These are phyloP conservation scores for Coemansia sp. DNA, from an alignment of 192 early-diverging fungal species.

Conservation along the genomic window DNA sequence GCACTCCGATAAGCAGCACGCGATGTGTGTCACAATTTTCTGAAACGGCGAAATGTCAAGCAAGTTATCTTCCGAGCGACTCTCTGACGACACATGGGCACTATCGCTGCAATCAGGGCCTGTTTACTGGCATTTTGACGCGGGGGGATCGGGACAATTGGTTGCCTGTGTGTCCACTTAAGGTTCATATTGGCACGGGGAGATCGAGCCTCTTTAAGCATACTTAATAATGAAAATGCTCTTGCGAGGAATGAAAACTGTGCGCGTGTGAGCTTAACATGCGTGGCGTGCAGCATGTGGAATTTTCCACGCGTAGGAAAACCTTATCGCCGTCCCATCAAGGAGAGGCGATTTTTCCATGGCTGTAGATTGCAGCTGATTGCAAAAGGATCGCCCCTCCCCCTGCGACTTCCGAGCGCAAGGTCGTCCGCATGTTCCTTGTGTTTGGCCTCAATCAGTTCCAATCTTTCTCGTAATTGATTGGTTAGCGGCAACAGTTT, in stretches of 20 bases:
- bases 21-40: not conserved
- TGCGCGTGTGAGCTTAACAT: not conserved
- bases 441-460: not conserved
- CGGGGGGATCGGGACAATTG: not conserved
- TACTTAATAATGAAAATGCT: not conserved
- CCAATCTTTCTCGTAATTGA: not conserved
- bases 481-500: not conserved
- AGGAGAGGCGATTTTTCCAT: not conserved
- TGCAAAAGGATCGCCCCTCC: not conserved
- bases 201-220: not conserved
- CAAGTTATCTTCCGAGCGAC: not conserved
- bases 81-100: not conserved
- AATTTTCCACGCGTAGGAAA: not conserved
- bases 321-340: conserved; percentile 1
- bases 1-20: not conserved
- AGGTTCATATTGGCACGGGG: not conserved
- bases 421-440: not conserved
- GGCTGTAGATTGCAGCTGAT: conserved; percentile 5
- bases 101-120: not conserved
- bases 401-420: conserved; percentile 6
- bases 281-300: not conserved
- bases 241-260: not conserved
- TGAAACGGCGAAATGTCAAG: not conserved
- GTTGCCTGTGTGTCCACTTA: not conserved
- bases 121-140: not conserved